Base-by-base conservation (phyloP, 2,329 filamentous ascomycete species). In the Talaromyces albobiverticillius region DNA sequence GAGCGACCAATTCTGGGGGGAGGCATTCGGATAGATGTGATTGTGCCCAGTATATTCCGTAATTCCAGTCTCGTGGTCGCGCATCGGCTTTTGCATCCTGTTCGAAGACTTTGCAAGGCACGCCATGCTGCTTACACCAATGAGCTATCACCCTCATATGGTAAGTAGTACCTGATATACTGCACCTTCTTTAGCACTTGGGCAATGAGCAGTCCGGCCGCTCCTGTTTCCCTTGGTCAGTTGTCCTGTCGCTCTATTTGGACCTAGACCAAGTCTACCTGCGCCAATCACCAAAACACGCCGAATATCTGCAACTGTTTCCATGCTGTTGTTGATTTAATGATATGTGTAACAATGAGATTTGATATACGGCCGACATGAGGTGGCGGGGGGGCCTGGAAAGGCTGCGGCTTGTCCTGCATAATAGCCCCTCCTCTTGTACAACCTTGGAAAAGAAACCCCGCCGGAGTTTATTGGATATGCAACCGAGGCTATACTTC, bases 31-130 rank as follows among this genome's bases (percentile, higher is more conserved):
- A 56, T 3, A 69, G 64, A 14, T 62, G 59, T 14, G 61, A 64
- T 54, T 68, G 64, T 3, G 65, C 64, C 66, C 67, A 70, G 57
- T 69, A 69, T 32, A 69, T 62, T 22, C 66, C 67, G 46, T 67
- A 67, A 47, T 63, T 64, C 67, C 67, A 70, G 54, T 70, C 67
- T 38, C 67, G 58, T 6, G 62, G 62, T 13, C 67, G 62, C 18
- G 61, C 53, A 14, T 58, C 56, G 16, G 62, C 55, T 10, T 47
- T 58, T n/a, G 54, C 50, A 54, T 67, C 67, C 53, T 67, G 62
- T 50, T 70, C 67, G 46, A 68, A 70, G 13, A 68, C 61, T n/a
- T 59, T 63, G 20, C 58, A 65, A 6, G 55, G n/a, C 29, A 70
- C 66, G 2, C 60, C 60, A 11, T 53, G 49, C 56, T 58, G 26